phyloP scores from a whole-genome alignment of 345 rosid genomes.

The Melastoma malabathricum region DNA sequence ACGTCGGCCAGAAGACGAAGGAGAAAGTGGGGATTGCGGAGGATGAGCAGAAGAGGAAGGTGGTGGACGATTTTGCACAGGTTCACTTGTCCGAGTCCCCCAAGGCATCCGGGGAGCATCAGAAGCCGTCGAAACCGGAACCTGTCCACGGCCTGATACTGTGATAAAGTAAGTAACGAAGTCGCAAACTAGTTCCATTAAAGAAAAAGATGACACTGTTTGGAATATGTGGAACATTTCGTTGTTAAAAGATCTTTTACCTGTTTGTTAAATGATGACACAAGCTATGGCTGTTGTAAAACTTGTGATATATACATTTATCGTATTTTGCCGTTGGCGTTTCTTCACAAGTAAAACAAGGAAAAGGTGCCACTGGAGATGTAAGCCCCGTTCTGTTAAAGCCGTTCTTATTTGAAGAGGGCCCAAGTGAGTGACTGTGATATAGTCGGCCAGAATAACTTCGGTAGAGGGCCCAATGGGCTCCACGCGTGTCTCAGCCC shows the following conservation, averaged over 20 bases:
- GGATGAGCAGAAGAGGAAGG: slow-evolving; percentile 72
- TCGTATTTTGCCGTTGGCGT: too few species aligned
- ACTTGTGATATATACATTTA: neutral
- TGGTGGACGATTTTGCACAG: slow-evolving; percentile 75
- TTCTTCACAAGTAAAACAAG: neutral
- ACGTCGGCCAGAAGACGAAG: slow-evolving; percentile 88
- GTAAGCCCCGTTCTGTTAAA: neutral
- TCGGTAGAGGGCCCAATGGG: neutral
- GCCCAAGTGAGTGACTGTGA: neutral
- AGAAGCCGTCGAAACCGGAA: slow-evolving; percentile 33
- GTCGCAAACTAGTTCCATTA: neutral
- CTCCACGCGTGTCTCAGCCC: neutral
- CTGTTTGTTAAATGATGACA: too few species aligned
- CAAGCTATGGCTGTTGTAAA: too few species aligned
- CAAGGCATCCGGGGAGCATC: slow-evolving; percentile 33
- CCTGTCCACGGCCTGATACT: slow-evolving; percentile 51
- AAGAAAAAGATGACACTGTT: neutral
- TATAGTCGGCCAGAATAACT: neutral
- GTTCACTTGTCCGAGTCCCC: slow-evolving; percentile 80
- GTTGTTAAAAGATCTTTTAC: too few species aligned
- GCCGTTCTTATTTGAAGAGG: neutral
- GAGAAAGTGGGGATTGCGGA: slow-evolving; percentile 72
- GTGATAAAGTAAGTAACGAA: slow-evolving; percentile 8
- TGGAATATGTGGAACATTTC: too few species aligned
- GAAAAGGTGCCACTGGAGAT: neutral